Percentiles rank a stretch among this genome's conserved stretches.
Evolutionary conservation across 2,329 filamentous ascomycete species (phyloP).

Genomic region (Colletotrichum godetiae): DNA sequence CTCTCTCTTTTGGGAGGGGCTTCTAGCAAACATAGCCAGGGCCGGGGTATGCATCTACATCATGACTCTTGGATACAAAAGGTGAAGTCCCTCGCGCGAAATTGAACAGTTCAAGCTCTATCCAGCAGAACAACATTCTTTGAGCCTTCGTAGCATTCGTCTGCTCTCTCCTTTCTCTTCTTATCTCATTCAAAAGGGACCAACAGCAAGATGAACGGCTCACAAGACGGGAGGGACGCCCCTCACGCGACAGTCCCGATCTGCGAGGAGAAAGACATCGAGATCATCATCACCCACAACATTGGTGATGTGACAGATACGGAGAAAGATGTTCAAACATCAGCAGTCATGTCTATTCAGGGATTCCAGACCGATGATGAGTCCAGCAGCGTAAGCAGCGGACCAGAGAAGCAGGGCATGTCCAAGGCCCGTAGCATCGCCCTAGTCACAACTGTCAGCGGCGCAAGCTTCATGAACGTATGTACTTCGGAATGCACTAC

Average conservation of each 20-base stretch:
- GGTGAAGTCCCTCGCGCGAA: background rate
- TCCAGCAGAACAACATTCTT: constrained; percentile 1
- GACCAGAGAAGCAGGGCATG: constrained; percentile 45
- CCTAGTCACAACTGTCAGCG: constrained; percentile 64
- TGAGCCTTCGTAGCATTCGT: background rate
- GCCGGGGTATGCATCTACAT: constrained; percentile 1
- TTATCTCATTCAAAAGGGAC: background rate
- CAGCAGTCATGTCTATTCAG: background rate
- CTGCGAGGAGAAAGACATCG: constrained; percentile 19
- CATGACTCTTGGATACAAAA: constrained; percentile 18
- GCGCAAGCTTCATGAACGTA: constrained; percentile 68
- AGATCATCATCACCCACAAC: constrained; percentile 12
- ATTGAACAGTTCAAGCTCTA: background rate
- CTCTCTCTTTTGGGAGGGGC: background rate
- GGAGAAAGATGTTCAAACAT: constrained; percentile 7
- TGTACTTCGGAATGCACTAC: constrained; percentile 22
- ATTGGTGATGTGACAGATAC: constrained; percentile 4
- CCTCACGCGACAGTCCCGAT: background rate
- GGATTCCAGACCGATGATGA: constrained; percentile 36
- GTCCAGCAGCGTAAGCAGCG: constrained; percentile 19
- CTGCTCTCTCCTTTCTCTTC: background rate
- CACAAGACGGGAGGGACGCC: background rate
- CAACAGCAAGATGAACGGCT: constrained; percentile 15
- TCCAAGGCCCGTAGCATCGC: constrained; percentile 65
- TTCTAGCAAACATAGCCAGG: constrained; percentile 17